Percentiles rank a stretch among this genome's conserved stretches.
These are phyloP conservation scores for Fraxinus quadrangulata DNA, from an alignment of 257 asterid species.

Conservation along the genomic window DNA sequence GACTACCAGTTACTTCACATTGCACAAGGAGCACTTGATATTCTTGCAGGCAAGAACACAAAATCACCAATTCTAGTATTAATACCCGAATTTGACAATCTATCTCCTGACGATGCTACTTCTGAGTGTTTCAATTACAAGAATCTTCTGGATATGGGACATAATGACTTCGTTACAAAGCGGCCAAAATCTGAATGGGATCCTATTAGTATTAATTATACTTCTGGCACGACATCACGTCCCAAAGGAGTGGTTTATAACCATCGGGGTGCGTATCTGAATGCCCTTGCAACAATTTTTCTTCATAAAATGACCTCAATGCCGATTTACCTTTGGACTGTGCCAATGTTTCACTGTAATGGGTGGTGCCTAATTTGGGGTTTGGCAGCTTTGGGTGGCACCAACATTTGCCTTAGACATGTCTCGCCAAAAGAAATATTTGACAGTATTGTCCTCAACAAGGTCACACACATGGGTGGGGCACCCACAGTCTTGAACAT, in stretches of 20 bases:
- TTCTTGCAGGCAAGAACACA: slow-evolving; percentile 18
- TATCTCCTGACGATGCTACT: not conserved
- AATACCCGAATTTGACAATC: slow-evolving; percentile 28
- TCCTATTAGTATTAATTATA: slow-evolving; percentile 60
- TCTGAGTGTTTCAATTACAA: slow-evolving; percentile 37
- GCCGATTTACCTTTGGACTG: slow-evolving; percentile 65
- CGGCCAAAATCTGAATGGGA: slow-evolving; percentile 52
- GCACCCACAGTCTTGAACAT: slow-evolving; percentile 59
- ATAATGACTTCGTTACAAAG: slow-evolving; percentile 18
- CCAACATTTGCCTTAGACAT: slow-evolving; percentile 52
- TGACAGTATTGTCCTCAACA: slow-evolving; percentile 31
- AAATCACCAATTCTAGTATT: slow-evolving; percentile 44
- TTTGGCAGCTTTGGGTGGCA: slow-evolving; percentile 62
- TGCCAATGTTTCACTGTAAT: slow-evolving; percentile 66
- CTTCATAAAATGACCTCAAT: slow-evolving; percentile 42
- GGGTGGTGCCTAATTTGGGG: slow-evolving; percentile 69
- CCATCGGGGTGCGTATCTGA: slow-evolving; percentile 58
- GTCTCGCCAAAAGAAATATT: slow-evolving; percentile 46
- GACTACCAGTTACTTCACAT: slow-evolving; percentile 45
- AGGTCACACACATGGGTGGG: slow-evolving; percentile 59
- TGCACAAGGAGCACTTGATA: slow-evolving; percentile 40
- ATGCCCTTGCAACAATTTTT: slow-evolving; percentile 45
- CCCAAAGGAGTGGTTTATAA: slow-evolving; percentile 64
- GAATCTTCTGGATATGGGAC: slow-evolving; percentile 43
- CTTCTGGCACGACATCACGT: slow-evolving; percentile 61